Evolutionary conservation across 371 early-diverging fungal species (phyloP).

Genomic region (Haplosporangium sp.): DNA sequence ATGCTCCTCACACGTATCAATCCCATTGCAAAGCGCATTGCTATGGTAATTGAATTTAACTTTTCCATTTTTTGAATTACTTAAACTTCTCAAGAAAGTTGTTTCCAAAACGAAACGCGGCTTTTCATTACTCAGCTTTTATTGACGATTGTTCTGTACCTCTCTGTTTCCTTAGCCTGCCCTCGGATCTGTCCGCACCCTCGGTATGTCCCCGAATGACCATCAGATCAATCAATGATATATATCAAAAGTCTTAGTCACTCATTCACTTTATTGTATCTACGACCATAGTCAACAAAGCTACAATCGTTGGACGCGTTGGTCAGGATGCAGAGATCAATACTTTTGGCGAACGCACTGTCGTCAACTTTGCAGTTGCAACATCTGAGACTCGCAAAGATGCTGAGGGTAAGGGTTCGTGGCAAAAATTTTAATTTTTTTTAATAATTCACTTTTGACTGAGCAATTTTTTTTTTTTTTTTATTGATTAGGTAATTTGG

Average conservation of each 20-base stretch:
- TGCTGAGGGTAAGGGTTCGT: conserved; percentile 59
- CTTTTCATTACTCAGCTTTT: not conserved
- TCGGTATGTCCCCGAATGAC: conserved; percentile 19
- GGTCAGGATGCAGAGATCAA: conserved; percentile 63
- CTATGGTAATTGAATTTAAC: conserved; percentile 15
- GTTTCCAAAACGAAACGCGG: not conserved
- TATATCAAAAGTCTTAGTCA: no score
- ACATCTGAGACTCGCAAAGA: conserved; percentile 68
- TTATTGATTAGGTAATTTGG: conserved; percentile 59
- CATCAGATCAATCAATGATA: no score
- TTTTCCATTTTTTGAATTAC: not conserved
- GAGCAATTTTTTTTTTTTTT: not conserved
- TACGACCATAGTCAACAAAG: conserved; percentile 62
- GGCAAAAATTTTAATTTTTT: not conserved
- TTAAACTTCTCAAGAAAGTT: not conserved
- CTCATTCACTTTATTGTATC: not conserved
- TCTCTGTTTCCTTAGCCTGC: conserved; percentile 21
- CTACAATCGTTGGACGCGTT: conserved; percentile 67
- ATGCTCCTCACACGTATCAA: conserved; percentile 41
- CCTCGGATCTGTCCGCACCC: conserved; percentile 42
- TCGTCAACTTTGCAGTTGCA: conserved; percentile 68
- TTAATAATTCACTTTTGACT: not conserved
- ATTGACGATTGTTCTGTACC: not conserved
- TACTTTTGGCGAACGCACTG: conserved; percentile 58
- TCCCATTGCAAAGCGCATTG: conserved; percentile 44